Conservation (phyloP, 2,329 filamentous ascomycete genomes). For the Aspergillus sp. region DNA sequence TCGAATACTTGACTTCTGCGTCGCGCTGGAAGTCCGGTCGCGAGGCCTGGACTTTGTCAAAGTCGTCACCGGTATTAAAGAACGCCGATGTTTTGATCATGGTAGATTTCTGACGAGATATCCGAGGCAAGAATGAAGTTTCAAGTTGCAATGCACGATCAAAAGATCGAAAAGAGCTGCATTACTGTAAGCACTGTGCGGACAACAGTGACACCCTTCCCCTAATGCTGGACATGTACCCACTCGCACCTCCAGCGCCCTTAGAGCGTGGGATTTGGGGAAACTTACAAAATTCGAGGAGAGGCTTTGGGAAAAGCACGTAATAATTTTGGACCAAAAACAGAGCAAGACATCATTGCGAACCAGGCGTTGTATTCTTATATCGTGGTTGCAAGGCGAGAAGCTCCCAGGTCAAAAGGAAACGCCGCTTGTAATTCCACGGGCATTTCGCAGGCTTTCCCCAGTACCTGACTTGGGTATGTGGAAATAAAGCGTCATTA, state of each 20-base stretch:
- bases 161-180: neutral
- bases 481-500: neutral
- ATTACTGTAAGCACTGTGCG: neutral
- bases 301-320: neutral
- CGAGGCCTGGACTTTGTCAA: constrained; percentile 41
- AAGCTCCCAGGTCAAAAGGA: neutral
- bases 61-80: constrained; percentile 29
- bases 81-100: constrained; percentile 24
- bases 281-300: constrained; percentile 1
- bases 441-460: neutral
- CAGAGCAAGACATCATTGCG: neutral
- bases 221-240: neutral
- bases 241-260: neutral
- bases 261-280: neutral
- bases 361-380: neutral
- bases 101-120: constrained; percentile 1
- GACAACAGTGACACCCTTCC: neutral
- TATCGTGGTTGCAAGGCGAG: neutral
- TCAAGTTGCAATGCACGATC: neutral
- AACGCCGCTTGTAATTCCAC: constrained; percentile 11
- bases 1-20: constrained; percentile 35
- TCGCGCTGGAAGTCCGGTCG: constrained; percentile 43
- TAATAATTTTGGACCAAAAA: neutral
- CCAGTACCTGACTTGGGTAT: neutral
- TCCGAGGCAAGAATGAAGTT: neutral